Evolutionary conservation across 352 stramenopile species (phyloP).

Genomic region (Phytopythium sindhum): DNA sequence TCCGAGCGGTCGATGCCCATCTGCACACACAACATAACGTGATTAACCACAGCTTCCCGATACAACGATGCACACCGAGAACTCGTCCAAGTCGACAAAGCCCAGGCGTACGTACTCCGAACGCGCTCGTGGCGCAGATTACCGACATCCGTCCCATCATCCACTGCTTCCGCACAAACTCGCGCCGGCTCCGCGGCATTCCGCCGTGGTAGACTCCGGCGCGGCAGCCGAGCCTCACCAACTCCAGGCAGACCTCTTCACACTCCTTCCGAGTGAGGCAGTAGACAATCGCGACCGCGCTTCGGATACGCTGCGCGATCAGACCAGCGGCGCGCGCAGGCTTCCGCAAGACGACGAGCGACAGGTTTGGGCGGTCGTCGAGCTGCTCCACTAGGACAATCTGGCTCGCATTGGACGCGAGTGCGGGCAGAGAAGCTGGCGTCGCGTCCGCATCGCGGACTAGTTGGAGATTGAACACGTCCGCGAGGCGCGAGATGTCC

Average conservation of each 20-base stretch:
- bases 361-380: conserved; percentile 58
- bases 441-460: conserved; percentile 2
- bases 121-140: conserved; percentile 77
- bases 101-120: conserved; percentile 38
- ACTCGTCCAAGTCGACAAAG: neutral
- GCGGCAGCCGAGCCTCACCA: conserved; percentile 46
- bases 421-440: neutral
- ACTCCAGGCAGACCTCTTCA: conserved; percentile 46
- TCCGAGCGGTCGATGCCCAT: conserved; percentile 80
- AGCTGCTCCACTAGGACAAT: conserved; percentile 68
- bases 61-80: neutral
- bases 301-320: conserved; percentile 29
- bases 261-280: conserved; percentile 73
- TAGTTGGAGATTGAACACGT: conserved; percentile 46
- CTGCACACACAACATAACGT: conserved; percentile 18
- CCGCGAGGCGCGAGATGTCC: conserved; percentile 47
- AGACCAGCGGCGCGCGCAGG: conserved; percentile 12
- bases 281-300: conserved; percentile 59
- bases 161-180: conserved; percentile 79
- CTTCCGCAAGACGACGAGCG: conserved; percentile 61
- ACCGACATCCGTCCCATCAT: conserved; percentile 67
- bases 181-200: conserved; percentile 42
- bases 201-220: conserved; percentile 75
- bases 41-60: neutral
- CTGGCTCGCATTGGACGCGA: neutral